These are phyloP conservation scores for Pistacia vera DNA, from an alignment of 345 rosid genomes.

Conservation along the genomic window DNA sequence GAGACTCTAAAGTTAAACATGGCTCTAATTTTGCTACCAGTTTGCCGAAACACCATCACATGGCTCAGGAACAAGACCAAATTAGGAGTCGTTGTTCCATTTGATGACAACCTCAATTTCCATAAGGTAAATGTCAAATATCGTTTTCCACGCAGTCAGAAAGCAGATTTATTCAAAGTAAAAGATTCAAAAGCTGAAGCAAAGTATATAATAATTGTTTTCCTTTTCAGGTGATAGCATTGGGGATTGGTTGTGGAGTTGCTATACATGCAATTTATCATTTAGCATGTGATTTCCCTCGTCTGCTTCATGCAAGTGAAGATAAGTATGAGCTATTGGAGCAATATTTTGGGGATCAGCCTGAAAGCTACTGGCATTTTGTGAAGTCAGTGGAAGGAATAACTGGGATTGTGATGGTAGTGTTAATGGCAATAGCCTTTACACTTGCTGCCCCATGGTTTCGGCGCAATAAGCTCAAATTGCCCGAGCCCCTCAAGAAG, in stretches of 20 bases:
- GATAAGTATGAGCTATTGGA: slow-evolving; percentile 53
- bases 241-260: slow-evolving; percentile 61
- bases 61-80: slow-evolving; percentile 78
- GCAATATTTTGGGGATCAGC: slow-evolving; percentile 63
- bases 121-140: slow-evolving; percentile 54
- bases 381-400: slow-evolving; percentile 64
- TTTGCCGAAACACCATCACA: slow-evolving; percentile 78
- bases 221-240: slow-evolving; percentile 57
- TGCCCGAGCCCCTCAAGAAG: slow-evolving; percentile 64
- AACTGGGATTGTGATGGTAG: slow-evolving; percentile 63
- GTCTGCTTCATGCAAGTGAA: slow-evolving; percentile 55
- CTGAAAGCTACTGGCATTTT: slow-evolving; percentile 67
- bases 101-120: slow-evolving; percentile 84
- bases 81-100: slow-evolving; percentile 71
- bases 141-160: no score
- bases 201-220: not conserved
- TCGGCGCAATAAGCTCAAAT: slow-evolving; percentile 52
- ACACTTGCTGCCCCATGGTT: slow-evolving; percentile 81
- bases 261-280: slow-evolving; percentile 61
- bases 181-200: not conserved
- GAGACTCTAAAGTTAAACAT: slow-evolving; percentile 72
- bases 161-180: no score
- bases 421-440: slow-evolving; percentile 77
- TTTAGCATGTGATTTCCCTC: slow-evolving; percentile 72
- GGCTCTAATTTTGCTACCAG: slow-evolving; percentile 79